A percentile compares a stretch with the other conserved stretches of the same genome.
phyloP scores from a whole-genome alignment of 306 rosid species.

The Cajanus cajan region DNA sequence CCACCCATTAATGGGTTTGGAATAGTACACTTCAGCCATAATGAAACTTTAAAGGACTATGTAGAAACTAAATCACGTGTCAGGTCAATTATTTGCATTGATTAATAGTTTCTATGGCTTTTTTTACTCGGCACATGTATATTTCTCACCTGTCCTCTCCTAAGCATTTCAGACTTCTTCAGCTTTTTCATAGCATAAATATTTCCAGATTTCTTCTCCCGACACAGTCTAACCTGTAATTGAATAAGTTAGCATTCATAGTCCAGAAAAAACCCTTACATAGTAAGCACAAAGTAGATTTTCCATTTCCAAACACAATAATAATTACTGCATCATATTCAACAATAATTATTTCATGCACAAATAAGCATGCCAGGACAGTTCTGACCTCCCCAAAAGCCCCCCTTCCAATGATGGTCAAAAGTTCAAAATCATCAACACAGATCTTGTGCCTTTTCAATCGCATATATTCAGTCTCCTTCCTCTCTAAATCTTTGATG shows the following conservation, averaged over 20 bases:
- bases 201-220: slow-evolving; percentile 98
- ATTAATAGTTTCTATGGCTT: slow-evolving; percentile 17
- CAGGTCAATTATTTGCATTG: slow-evolving; percentile 5
- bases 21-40: slow-evolving; percentile 3
- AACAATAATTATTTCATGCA: slow-evolving; percentile 28
- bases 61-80: slow-evolving; percentile 1
- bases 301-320: slow-evolving; percentile 29
- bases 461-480: slow-evolving; percentile 97
- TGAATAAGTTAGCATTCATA: slow-evolving; percentile 33
- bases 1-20: slow-evolving; percentile 14
- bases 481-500: slow-evolving; percentile 93
- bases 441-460: slow-evolving; percentile 94
- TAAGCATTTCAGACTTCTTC: slow-evolving; percentile 98
- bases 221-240: slow-evolving; percentile 91
- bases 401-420: slow-evolving; percentile 97
- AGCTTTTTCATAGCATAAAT: slow-evolving; percentile 98
- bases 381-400: slow-evolving; percentile 95
- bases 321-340: slow-evolving; percentile 12
- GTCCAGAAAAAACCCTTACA: slow-evolving; percentile 11
- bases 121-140: slow-evolving; percentile 5
- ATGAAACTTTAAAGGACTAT: not conserved
- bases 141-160: slow-evolving; percentile 91
- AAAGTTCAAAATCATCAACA: slow-evolving; percentile 90
- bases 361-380: slow-evolving; percentile 10
- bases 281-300: slow-evolving; percentile 13